A percentile compares a stretch with the other conserved stretches of the same genome.
These are phyloP conservation scores for Termitomyces sp. DNA, from an alignment of 768 basidiomycete species.

Conservation along the genomic window DNA sequence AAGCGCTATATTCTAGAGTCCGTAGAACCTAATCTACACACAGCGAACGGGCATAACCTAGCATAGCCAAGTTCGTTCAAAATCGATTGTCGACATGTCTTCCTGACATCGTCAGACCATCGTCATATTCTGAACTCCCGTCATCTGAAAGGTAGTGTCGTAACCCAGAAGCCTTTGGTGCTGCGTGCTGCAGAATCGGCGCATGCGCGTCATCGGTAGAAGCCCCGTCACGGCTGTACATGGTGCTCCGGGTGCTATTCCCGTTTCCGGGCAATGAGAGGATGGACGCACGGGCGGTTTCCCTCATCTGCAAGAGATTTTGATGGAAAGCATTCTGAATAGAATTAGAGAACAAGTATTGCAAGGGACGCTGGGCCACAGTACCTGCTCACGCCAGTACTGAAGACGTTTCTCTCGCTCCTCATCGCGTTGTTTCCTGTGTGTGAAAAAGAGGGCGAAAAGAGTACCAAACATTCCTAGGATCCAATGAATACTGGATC, in stretches of 20 bases:
- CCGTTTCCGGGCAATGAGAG: constrained; percentile 48
- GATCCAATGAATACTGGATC: background rate
- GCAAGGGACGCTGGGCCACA: background rate
- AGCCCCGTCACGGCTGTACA: constrained; percentile 46
- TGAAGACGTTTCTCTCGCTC: constrained; percentile 83
- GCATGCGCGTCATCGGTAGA: constrained; percentile 52
- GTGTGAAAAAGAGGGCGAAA: constrained; percentile 63
- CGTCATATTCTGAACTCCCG: constrained; percentile 46
- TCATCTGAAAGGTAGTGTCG: constrained; percentile 50
- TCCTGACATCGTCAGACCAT: constrained; percentile 41
- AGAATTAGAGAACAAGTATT: background rate
- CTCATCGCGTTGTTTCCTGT: constrained; percentile 65
- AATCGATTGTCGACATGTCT: constrained; percentile 34
- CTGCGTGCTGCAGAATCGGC: constrained; percentile 48
- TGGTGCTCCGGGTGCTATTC: constrained; percentile 44
- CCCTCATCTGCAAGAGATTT: constrained; percentile 76
- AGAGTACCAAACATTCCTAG: constrained; percentile 76
- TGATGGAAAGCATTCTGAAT: constrained; percentile 73
- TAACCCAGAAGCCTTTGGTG: constrained; percentile 53
- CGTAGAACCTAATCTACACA: constrained; percentile 12
- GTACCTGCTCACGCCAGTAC: constrained; percentile 87
- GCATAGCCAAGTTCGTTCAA: constrained; percentile 17
- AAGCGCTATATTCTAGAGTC: constrained; percentile 3
- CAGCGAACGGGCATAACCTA: background rate
- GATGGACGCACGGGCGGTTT: constrained; percentile 66